Conservation (phyloP, 2,329 filamentous ascomycete species). For the Kalaharituber pfeilii region DNA sequence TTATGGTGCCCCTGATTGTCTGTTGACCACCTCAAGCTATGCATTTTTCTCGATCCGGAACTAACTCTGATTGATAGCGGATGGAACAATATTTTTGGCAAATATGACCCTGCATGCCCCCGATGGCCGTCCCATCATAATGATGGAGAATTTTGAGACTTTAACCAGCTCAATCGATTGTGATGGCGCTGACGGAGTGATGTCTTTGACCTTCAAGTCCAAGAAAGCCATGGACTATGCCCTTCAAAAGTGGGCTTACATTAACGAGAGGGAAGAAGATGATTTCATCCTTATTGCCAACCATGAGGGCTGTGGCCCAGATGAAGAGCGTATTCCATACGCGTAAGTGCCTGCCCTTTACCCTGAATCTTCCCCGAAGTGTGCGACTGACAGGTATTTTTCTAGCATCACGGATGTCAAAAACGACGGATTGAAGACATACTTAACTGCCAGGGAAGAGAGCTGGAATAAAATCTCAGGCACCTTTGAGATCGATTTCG, state of each 20-base stretch:
- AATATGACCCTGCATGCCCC: slow-evolving; percentile 26
- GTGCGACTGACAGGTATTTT: too few relatives aligned
- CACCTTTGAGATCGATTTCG: slow-evolving; percentile 14
- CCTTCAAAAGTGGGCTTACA: slow-evolving; percentile 23
- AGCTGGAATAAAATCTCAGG: slow-evolving; percentile 15
- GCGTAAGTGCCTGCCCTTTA: slow-evolving; percentile 6
- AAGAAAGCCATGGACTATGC: slow-evolving; percentile 24
- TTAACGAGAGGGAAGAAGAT: slow-evolving; percentile 23
- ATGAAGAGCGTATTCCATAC: slow-evolving; percentile 24
- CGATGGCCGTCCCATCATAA: slow-evolving; percentile 23
- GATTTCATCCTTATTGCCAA: slow-evolving; percentile 26
- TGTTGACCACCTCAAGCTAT: too few relatives aligned
- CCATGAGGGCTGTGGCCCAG: slow-evolving; percentile 23
- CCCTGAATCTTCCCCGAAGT: too few relatives aligned
- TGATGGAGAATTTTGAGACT: slow-evolving; percentile 25
- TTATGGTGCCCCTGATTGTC: slow-evolving; percentile 8
- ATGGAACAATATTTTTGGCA: slow-evolving; percentile 22
- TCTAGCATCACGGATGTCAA: slow-evolving; percentile 12
- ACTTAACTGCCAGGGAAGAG: slow-evolving; percentile 7
- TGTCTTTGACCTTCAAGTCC: slow-evolving; percentile 24
- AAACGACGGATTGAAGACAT: slow-evolving; percentile 10
- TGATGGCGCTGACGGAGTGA: slow-evolving; percentile 14
- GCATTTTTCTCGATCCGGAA: too few relatives aligned
- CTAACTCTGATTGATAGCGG: background rate
- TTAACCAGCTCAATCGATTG: slow-evolving; percentile 24